Evolutionary conservation across 306 rosid genomes (phyloP).

Genomic region (Quillaja saponaria): DNA sequence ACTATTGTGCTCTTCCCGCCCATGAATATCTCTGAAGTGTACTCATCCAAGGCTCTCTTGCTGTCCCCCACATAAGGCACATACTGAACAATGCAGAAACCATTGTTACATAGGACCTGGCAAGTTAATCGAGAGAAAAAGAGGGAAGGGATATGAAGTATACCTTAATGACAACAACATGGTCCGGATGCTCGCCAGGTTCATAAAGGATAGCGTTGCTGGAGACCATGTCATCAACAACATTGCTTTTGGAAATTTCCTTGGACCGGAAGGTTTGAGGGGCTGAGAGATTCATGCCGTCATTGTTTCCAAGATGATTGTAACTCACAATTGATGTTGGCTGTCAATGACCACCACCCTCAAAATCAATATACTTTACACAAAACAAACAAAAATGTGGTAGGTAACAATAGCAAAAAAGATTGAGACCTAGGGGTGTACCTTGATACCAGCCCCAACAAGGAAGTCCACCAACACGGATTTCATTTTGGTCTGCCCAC

Average conservation of each 20-base stretch:
- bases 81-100: conserved; percentile 41
- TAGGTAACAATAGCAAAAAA: background rate
- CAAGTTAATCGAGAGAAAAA: background rate
- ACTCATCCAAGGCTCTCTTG: conserved; percentile 99
- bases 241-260: conserved; percentile 97
- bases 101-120: background rate
- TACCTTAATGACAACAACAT: conserved; percentile 96
- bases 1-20: conserved; percentile 93
- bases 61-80: conserved; percentile 97
- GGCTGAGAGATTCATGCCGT: conserved; percentile 97
- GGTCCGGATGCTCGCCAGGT: conserved; percentile 99
- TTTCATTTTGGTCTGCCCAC: conserved; percentile 99
- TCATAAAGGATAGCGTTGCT: conserved; percentile 88
- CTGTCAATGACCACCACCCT: conserved; percentile 41
- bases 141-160: background rate
- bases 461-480: conserved; percentile 97
- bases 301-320: conserved; percentile 97
- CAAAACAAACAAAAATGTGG: conserved; percentile 6
- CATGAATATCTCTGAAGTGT: conserved; percentile 98
- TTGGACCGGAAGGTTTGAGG: conserved; percentile 97
- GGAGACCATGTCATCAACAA: conserved; percentile 96
- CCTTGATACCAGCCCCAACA: conserved; percentile 99
- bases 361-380: background rate
- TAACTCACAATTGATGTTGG: conserved; percentile 99
- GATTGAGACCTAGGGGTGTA: too few species aligned